Percentiles rank a stretch among this genome's conserved stretches.
phyloP scores from a whole-genome alignment of 2,329 filamentous ascomycete species.

The Dothideomycetes sp. region DNA sequence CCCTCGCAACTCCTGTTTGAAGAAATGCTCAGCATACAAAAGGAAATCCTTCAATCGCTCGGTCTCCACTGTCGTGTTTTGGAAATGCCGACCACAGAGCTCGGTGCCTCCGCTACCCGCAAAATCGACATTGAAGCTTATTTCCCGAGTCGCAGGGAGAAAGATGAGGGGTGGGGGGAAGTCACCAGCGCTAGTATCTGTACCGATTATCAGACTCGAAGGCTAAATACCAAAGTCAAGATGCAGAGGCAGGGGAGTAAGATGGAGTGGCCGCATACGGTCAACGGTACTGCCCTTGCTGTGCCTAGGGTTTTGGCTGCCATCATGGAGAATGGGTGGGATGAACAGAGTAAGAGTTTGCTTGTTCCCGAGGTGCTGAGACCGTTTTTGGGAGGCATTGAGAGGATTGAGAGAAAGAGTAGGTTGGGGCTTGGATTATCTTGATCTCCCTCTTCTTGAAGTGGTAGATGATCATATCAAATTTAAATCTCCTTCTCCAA shows the following conservation, averaged over 20 bases:
- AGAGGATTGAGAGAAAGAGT: conserved; percentile 48
- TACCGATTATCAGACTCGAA: conserved; percentile 84
- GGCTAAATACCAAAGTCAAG: conserved; percentile 67
- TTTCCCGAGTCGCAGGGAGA: conserved; percentile 68
- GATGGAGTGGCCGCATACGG: conserved; percentile 71
- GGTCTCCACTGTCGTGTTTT: conserved; percentile 79
- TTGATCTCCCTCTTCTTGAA: neutral
- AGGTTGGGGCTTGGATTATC: neutral
- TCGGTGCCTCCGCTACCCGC: conserved; percentile 76
- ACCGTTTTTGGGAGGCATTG: conserved; percentile 72
- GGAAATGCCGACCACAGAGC: conserved; percentile 82
- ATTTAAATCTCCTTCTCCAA: too few relatives aligned
- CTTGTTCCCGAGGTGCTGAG: conserved; percentile 68
- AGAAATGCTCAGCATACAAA: conserved; percentile 81
- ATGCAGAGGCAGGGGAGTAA: conserved; percentile 37
- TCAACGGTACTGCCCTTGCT: conserved; percentile 90
- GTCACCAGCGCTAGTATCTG: conserved; percentile 85
- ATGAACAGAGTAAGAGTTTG: conserved; percentile 58
- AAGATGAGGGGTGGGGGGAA: conserved; percentile 77
- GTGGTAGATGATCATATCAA: neutral
- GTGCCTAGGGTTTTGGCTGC: conserved; percentile 84
- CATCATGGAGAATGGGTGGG: conserved; percentile 83
- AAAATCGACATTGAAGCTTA: conserved; percentile 92
- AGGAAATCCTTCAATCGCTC: conserved; percentile 67
- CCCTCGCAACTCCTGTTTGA: conserved; percentile 57